Percentiles rank a stretch among this genome's conserved stretches.
These are phyloP conservation scores for Breviolum minutum DNA, from an alignment of 73 alveolate genomes.

Conservation along the genomic window DNA sequence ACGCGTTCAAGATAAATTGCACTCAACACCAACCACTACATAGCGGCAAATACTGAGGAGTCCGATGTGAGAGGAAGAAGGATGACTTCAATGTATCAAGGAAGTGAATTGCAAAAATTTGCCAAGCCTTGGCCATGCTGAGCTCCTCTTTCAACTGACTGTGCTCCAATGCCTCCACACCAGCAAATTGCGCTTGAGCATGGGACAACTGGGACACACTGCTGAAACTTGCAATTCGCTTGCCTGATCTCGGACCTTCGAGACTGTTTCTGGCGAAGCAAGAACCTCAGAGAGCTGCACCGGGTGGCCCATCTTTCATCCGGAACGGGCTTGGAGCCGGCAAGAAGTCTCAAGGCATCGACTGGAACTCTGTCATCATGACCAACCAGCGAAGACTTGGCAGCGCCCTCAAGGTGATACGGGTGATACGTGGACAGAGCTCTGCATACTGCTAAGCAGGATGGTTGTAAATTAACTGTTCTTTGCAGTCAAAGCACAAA, in stretches of 20 bases:
- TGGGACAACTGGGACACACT: background rate
- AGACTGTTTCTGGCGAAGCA: background rate
- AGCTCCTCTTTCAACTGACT: slow-evolving; percentile 28
- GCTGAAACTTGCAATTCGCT: background rate
- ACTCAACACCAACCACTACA: background rate
- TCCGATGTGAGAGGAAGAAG: background rate
- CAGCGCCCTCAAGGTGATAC: background rate
- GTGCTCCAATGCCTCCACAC: background rate
- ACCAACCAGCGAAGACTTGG: background rate
- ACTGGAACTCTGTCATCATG: background rate
- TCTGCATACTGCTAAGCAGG: background rate
- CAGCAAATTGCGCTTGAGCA: background rate
- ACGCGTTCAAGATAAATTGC: background rate
- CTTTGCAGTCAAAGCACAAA: background rate
- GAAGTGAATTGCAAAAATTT: background rate
- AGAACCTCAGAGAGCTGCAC: background rate
- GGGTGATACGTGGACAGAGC: background rate
- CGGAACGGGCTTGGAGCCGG: no score
- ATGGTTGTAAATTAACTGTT: background rate
- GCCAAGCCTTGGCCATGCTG: slow-evolving; percentile 69
- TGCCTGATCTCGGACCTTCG: background rate
- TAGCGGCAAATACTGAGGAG: background rate
- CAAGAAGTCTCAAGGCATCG: background rate
- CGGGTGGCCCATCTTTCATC: no score
- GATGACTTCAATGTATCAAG: background rate